Percentiles rank a stretch among this genome's conserved stretches.
Conservation (phyloP, 2,329 filamentous ascomycete species). For the Fusarium nelsonii region DNA sequence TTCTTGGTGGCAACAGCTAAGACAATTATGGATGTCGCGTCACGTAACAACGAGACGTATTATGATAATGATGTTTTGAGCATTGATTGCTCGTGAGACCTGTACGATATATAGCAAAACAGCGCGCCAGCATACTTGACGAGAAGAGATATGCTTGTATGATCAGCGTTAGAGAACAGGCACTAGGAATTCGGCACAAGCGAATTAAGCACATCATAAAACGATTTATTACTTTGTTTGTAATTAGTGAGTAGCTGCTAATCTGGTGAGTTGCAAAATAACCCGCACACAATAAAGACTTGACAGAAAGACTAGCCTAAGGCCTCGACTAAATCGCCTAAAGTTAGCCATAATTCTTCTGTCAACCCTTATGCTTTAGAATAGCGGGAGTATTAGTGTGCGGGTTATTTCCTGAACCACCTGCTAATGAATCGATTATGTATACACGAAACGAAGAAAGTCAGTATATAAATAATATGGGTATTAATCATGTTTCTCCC, state of each 20-base stretch:
- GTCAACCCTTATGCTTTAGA: too few relatives aligned
- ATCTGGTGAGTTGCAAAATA: too few relatives aligned
- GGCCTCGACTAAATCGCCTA: too few relatives aligned
- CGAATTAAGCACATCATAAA: not conserved
- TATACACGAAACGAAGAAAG: not conserved
- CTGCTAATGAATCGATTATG: not conserved
- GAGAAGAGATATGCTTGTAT: not conserved
- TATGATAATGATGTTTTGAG: not conserved
- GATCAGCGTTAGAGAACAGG: not conserved
- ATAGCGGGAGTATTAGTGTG: too few relatives aligned
- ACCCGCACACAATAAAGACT: too few relatives aligned
- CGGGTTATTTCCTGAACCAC: too few relatives aligned
- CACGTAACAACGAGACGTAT: not conserved
- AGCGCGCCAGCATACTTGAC: not conserved
- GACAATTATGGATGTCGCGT: not conserved
- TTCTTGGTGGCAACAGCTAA: constrained; percentile 56
- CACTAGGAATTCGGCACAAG: not conserved
- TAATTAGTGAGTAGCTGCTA: not conserved
- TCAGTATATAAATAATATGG: not conserved
- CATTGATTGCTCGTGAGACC: not conserved
- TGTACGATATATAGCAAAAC: constrained; percentile 18
- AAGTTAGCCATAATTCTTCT: too few relatives aligned
- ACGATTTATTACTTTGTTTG: not conserved
- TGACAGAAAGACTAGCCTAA: too few relatives aligned
- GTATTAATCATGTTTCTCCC: constrained; percentile 8